Evolutionary conservation across 2,329 filamentous ascomycete genomes (phyloP).

Genomic region (Aspergillus japonicus): DNA sequence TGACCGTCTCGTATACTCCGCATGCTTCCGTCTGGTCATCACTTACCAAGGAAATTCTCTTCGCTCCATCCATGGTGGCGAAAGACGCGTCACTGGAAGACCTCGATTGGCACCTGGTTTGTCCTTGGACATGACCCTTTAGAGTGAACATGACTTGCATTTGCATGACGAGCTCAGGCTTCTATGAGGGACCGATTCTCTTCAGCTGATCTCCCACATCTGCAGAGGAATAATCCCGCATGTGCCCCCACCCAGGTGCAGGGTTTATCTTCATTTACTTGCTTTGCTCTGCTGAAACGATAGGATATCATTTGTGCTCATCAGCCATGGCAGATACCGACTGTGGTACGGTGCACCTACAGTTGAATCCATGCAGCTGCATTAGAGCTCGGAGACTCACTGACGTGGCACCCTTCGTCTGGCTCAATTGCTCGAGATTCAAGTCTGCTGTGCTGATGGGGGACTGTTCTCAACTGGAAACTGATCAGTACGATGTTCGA

Average conservation of each 20-base stretch:
- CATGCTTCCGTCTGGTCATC: conserved; percentile 29
- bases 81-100: conserved; percentile 32
- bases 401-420: conserved; percentile 43
- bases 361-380: conserved; percentile 39
- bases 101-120: conserved; percentile 31
- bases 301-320: conserved; percentile 32
- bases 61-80: conserved; percentile 29
- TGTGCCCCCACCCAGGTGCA: conserved; percentile 39
- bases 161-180: conserved; percentile 23
- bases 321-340: conserved; percentile 34
- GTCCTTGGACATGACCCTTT: conserved; percentile 15
- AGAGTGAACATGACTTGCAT: conserved; percentile 14
- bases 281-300: conserved; percentile 29
- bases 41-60: conserved; percentile 22
- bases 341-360: conserved; percentile 36
- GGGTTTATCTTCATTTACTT: conserved; percentile 31
- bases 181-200: conserved; percentile 27
- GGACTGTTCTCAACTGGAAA: conserved; percentile 23
- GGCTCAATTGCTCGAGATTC: conserved; percentile 27
- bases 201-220: conserved; percentile 45
- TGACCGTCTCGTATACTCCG: conserved; percentile 24
- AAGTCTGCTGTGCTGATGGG: conserved; percentile 25
- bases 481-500: conserved; percentile 20
- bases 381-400: conserved; percentile 39
- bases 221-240: conserved; percentile 42